Conservation (phyloP, 1,139 yeast species). For the Suhomyces terraborum region DNA sequence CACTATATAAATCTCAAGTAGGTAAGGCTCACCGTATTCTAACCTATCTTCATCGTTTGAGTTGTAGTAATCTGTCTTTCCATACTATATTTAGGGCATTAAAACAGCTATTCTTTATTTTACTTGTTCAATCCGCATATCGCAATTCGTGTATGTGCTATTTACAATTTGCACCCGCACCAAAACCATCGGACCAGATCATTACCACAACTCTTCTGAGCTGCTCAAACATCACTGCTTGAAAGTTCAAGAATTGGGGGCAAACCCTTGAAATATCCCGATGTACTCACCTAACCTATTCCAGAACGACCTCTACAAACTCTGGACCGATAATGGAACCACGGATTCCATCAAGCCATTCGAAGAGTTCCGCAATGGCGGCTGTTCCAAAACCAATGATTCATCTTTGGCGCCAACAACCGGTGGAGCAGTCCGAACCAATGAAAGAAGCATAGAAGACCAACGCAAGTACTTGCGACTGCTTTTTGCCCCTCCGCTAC, state of each 20-base stretch:
- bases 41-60: no score
- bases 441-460: slow-evolving; percentile 22
- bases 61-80: no score
- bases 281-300: slow-evolving; percentile 52
- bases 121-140: no score
- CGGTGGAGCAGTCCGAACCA: slow-evolving; percentile 7
- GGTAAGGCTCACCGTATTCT: no score
- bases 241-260: no score
- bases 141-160: not conserved
- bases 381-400: slow-evolving; percentile 1
- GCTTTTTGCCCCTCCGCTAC: slow-evolving; percentile 53
- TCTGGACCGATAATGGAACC: slow-evolving; percentile 35
- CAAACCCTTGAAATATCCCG: no score
- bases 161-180: not conserved
- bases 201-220: not conserved
- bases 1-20: no score
- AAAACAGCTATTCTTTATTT: no score
- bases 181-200: not conserved
- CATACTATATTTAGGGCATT: no score
- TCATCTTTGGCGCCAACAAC: not conserved
- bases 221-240: not conserved
- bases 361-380: slow-evolving; percentile 12
- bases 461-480: slow-evolving; percentile 23
- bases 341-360: slow-evolving; percentile 12
- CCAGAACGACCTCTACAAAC: slow-evolving; percentile 44